Evolutionary conservation across 805 yeast species (phyloP).

Genomic region (Candida endomychidarum): DNA sequence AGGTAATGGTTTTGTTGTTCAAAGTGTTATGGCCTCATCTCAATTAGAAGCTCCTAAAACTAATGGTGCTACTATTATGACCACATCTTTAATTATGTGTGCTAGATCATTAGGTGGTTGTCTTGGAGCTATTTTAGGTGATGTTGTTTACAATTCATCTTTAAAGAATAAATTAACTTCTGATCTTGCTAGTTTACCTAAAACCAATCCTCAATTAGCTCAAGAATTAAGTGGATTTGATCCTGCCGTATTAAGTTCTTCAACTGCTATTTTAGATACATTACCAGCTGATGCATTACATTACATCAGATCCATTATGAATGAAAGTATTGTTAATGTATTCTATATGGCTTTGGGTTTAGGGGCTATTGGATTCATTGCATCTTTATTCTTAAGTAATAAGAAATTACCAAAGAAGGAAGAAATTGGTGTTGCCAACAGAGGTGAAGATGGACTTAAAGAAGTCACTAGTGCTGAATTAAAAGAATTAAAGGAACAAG

Average conservation of each 20-base stretch:
- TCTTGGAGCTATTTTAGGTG: slow-evolving; percentile 30
- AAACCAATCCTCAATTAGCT: slow-evolving; percentile 8
- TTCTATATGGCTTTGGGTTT: slow-evolving; percentile 43
- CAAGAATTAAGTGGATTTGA: slow-evolving; percentile 10
- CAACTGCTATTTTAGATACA: slow-evolving; percentile 6
- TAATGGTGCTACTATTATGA: slow-evolving; percentile 49
- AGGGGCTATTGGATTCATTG: slow-evolving; percentile 28
- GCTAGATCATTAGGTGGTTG: slow-evolving; percentile 48
- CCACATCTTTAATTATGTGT: slow-evolving; percentile 47
- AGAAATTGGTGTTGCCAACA: slow-evolving; percentile 3
- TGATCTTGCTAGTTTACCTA: slow-evolving; percentile 12
- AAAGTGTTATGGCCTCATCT: slow-evolving; percentile 43
- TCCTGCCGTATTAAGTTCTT: slow-evolving; percentile 4
- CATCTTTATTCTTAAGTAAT: slow-evolving; percentile 36
- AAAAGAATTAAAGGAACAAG: no score
- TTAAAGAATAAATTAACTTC: slow-evolving; percentile 9
- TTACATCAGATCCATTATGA: slow-evolving; percentile 27
- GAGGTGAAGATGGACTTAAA: background rate
- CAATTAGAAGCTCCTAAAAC: slow-evolving; percentile 53
- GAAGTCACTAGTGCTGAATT: no score
- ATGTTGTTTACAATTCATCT: slow-evolving; percentile 11
- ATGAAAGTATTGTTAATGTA: slow-evolving; percentile 39
- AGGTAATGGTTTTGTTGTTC: slow-evolving; percentile 48
- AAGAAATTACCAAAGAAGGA: slow-evolving; percentile 23
- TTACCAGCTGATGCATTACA: slow-evolving; percentile 23